Evolutionary conservation across 2,329 filamentous ascomycete species (phyloP).

Genomic region (Phyllosticta citribraziliensis): DNA sequence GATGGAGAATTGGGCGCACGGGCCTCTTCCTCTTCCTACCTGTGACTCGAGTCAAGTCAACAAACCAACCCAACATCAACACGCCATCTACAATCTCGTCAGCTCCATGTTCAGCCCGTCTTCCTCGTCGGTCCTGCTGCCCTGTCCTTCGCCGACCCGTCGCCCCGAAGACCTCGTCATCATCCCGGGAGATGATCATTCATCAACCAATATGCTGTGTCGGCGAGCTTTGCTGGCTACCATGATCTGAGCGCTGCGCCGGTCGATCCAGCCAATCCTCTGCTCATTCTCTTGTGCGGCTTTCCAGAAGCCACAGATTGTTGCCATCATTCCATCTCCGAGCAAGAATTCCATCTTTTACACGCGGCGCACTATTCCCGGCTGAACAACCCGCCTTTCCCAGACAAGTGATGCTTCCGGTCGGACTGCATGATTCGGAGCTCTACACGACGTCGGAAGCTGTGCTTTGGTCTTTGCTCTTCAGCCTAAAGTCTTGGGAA

Average conservation of each 20-base stretch:
- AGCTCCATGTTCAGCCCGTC: background rate
- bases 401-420: background rate
- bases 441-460: background rate
- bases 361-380: background rate
- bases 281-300: background rate
- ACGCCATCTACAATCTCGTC: background rate
- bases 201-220: background rate
- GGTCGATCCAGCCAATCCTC: background rate
- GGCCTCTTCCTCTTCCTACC: background rate
- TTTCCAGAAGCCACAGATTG: background rate
- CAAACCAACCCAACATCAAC: background rate
- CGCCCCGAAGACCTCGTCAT: background rate
- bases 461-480: background rate
- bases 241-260: background rate
- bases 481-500: background rate
- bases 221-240: background rate
- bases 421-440: background rate
- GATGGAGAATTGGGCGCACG: background rate
- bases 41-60: background rate
- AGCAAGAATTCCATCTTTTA: background rate
- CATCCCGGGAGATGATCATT: background rate
- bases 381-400: background rate
- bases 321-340: background rate
- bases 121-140: background rate
- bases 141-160: background rate